These are phyloP conservation scores for Psidium friedrichsthalianum DNA, from an alignment of 345 rosid species.

Conservation along the genomic window DNA sequence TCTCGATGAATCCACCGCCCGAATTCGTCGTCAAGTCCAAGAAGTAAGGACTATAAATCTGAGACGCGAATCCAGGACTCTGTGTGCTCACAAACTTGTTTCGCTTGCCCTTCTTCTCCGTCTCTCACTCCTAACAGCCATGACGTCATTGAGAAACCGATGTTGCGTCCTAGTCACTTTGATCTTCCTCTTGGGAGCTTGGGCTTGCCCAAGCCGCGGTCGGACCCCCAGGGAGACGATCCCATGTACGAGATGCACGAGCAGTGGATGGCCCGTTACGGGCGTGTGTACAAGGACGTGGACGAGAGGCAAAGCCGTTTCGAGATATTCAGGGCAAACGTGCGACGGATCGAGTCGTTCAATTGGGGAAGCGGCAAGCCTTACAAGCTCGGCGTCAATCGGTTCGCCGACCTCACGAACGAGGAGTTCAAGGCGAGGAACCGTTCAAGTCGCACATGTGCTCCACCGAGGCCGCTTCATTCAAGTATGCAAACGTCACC, in stretches of 20 bases:
- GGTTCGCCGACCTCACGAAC: constrained; percentile 32
- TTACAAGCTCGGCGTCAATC: constrained; percentile 31
- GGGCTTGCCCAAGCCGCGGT: neutral
- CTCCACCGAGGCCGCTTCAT: constrained; percentile 5
- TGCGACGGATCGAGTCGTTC: constrained; percentile 18
- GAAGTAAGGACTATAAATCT: neutral
- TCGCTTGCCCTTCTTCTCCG: neutral
- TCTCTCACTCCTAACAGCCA: neutral
- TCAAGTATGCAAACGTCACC: constrained; percentile 22
- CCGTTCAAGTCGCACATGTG: constrained; percentile 22
- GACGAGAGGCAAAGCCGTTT: constrained; percentile 22
- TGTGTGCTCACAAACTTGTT: neutral
- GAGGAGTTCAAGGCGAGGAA: constrained; percentile 29
- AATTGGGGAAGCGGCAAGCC: constrained; percentile 18
- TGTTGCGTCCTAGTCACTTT: constrained; percentile 1
- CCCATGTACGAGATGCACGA: constrained; percentile 8
- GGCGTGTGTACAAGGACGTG: constrained; percentile 10
- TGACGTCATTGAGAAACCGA: neutral
- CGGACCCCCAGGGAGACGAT: neutral
- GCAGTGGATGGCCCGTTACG: constrained; percentile 20
- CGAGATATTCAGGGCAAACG: constrained; percentile 28
- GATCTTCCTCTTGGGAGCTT: constrained; percentile 8
- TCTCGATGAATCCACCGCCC: neutral
- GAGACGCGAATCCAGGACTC: neutral
- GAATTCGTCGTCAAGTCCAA: neutral